Percentiles rank a stretch among this genome's conserved stretches.
phyloP scores from a whole-genome alignment of 192 early-diverging fungal species.

The Coemansia sp. region DNA sequence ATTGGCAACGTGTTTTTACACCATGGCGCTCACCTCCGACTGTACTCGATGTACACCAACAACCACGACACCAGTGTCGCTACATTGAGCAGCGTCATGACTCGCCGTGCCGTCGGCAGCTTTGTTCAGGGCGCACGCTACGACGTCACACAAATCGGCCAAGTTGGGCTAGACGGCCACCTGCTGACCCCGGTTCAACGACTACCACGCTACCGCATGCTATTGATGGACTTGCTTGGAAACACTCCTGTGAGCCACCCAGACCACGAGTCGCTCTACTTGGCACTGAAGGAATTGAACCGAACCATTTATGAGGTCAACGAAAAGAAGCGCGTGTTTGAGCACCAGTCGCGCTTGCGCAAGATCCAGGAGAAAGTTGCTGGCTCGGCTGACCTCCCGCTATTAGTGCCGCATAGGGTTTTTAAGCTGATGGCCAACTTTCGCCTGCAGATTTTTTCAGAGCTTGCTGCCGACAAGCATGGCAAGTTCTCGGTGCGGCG shows the following conservation, averaged over 20 bases:
- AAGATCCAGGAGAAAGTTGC: slow-evolving; percentile 60
- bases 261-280: slow-evolving; percentile 67
- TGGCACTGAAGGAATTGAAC: slow-evolving; percentile 69
- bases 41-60: slow-evolving; percentile 84
- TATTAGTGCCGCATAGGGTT: slow-evolving; percentile 57
- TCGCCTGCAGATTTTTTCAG: slow-evolving; percentile 28
- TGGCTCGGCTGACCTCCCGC: slow-evolving; percentile 39
- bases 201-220: slow-evolving; percentile 87
- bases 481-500: slow-evolving; percentile 26
- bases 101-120: slow-evolving; percentile 28
- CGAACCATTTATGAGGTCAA: slow-evolving; percentile 76
- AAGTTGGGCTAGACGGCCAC: slow-evolving; percentile 80
- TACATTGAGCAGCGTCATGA: slow-evolving; percentile 56
- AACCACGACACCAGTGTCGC: slow-evolving; percentile 74
- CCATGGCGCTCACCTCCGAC: slow-evolving; percentile 73
- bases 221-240: slow-evolving; percentile 80
- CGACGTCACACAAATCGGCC: slow-evolving; percentile 64
- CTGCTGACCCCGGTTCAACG: slow-evolving; percentile 91
- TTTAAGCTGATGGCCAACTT: slow-evolving; percentile 58
- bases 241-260: slow-evolving; percentile 72
- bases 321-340: slow-evolving; percentile 72
- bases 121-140: slow-evolving; percentile 44
- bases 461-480: slow-evolving; percentile 4
- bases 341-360: slow-evolving; percentile 55
- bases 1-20: slow-evolving; percentile 78